Evolutionary conservation across 2,329 filamentous ascomycete genomes (phyloP).

Genomic region (Aureobasidium leucospermi): DNA sequence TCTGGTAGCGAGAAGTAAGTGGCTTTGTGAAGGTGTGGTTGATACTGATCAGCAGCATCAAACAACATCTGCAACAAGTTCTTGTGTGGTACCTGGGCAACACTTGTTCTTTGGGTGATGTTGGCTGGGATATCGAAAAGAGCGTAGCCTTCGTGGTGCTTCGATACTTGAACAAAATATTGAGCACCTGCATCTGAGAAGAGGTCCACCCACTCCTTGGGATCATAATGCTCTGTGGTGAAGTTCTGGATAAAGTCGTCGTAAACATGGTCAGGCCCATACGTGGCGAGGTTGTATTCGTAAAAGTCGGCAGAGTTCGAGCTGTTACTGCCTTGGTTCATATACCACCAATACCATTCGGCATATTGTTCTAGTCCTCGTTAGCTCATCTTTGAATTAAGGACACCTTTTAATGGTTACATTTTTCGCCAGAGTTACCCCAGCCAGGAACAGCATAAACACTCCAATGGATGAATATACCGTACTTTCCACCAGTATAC

Average conservation of each 20-base stretch:
- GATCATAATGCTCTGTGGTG: constrained; percentile 43
- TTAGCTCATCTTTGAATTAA: background rate
- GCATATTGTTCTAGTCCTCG: constrained; percentile 24
- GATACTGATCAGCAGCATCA: constrained; percentile 35
- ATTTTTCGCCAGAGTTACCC: constrained; percentile 35
- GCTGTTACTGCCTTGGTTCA: constrained; percentile 29
- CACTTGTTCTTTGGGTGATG: constrained; percentile 35
- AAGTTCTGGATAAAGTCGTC: constrained; percentile 51
- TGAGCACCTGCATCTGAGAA: constrained; percentile 46
- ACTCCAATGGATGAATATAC: constrained; percentile 56
- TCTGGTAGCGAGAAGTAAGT: constrained; percentile 41
- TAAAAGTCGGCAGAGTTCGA: constrained; percentile 32
- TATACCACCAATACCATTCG: constrained; percentile 41
- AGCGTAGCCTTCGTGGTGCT: constrained; percentile 43
- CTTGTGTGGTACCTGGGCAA: constrained; percentile 33
- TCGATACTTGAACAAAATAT: constrained; percentile 39
- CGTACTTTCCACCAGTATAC: constrained; percentile 50
- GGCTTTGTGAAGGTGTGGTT: constrained; percentile 37
- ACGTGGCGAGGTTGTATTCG: constrained; percentile 45
- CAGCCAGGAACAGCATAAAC: constrained; percentile 50
- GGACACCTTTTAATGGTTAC: background rate
- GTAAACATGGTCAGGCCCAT: constrained; percentile 46
- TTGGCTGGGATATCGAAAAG: constrained; percentile 37
- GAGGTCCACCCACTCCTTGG: constrained; percentile 49
- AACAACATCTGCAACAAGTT: constrained; percentile 39